A percentile compares a stretch with the other conserved stretches of the same genome.
Conservation (phyloP, 106 monocot species). For the Vanilla planifolia region DNA sequence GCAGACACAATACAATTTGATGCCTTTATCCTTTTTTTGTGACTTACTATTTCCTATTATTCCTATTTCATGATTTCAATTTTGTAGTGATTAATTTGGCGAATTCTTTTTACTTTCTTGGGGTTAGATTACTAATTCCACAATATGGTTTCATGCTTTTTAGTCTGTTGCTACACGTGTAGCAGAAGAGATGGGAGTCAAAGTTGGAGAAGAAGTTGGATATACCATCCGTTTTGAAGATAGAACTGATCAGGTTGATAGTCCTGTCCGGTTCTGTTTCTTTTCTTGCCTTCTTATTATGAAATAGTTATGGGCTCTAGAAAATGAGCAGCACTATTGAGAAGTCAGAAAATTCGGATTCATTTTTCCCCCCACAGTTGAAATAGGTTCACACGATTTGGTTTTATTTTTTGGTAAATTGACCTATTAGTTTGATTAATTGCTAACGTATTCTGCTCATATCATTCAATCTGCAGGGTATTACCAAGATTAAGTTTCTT, state of each 20-base stretch:
- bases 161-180: conserved; percentile 90
- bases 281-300: background rate
- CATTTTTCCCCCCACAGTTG: background rate
- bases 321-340: background rate
- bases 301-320: background rate
- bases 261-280: conserved; percentile 4
- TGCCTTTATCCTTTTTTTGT: too few relatives aligned
- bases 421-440: background rate
- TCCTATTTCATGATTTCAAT: too few relatives aligned
- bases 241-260: conserved; percentile 59
- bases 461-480: conserved; percentile 30
- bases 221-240: conserved; percentile 97
- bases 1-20: too few relatives aligned
- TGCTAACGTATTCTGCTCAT: background rate
- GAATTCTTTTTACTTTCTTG: too few relatives aligned
- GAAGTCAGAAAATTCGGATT: background rate
- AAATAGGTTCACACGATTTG: too few relatives aligned
- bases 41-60: too few relatives aligned
- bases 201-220: conserved; percentile 95
- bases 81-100: too few relatives aligned
- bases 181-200: conserved; percentile 95
- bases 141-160: conserved; percentile 6
- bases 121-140: too few relatives aligned
- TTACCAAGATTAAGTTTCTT: conserved; percentile 88
- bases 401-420: background rate